Evolutionary conservation across 1,284 basidiomycete genomes (phyloP).

Genomic region (Tetrapyrgos nigripes): DNA sequence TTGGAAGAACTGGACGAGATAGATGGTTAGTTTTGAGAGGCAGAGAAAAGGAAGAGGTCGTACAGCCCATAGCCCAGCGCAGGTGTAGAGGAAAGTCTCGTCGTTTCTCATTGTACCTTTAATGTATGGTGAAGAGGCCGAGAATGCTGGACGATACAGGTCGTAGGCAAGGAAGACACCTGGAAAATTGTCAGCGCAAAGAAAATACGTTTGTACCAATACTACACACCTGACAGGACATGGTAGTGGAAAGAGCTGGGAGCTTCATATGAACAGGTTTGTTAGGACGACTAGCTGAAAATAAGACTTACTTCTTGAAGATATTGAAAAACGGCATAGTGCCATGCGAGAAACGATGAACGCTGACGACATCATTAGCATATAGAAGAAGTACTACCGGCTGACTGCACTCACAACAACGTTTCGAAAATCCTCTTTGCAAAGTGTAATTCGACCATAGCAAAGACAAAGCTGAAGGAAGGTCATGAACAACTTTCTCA

Average conservation of each 20-base stretch:
- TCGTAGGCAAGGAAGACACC: constrained; percentile 80
- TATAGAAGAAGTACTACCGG: neutral
- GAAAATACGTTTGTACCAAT: neutral
- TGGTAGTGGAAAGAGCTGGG: constrained; percentile 89
- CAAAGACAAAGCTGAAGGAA: constrained; percentile 72
- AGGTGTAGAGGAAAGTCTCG: constrained; percentile 71
- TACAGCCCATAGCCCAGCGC: constrained; percentile 79
- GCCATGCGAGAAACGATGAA: constrained; percentile 94
- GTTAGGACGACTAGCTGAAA: neutral
- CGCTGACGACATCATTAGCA: constrained; percentile 45
- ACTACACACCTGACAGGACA: constrained; percentile 70
- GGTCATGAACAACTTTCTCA: neutral
- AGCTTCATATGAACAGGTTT: constrained; percentile 7
- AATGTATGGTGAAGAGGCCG: constrained; percentile 65
- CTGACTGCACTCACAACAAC: constrained; percentile 63
- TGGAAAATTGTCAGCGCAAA: constrained; percentile 22
- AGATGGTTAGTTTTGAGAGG: neutral
- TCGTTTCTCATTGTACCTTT: constrained; percentile 74
- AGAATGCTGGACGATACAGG: constrained; percentile 79
- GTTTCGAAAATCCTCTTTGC: constrained; percentile 95
- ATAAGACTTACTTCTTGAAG: constrained; percentile 81
- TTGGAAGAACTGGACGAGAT: constrained; percentile 72
- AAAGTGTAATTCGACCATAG: constrained; percentile 87
- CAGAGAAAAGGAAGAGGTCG: constrained; percentile 38
- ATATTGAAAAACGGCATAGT: constrained; percentile 93